Percentiles rank a stretch among this genome's conserved stretches.
Evolutionary conservation across 257 asterid genomes (phyloP).

Genomic region (Nyctanthes arbortristis): DNA sequence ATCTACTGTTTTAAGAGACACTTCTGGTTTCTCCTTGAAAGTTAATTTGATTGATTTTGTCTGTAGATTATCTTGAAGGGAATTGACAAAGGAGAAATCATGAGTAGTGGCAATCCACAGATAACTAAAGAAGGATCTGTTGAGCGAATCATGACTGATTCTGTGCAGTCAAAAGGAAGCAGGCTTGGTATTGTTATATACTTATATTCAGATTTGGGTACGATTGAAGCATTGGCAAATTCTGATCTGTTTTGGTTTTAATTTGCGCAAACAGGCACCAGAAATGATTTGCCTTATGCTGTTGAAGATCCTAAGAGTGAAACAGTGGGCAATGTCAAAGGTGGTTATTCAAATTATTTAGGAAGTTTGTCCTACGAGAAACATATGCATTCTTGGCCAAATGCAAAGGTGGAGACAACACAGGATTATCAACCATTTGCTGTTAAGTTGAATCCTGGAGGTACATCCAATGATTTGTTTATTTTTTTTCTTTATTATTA

Average conservation of each 20-base stretch:
- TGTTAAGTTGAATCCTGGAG: constrained; percentile 31
- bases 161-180: constrained; percentile 58
- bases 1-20: constrained; percentile 1
- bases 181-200: constrained; percentile 51
- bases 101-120: constrained; percentile 85
- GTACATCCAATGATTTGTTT: constrained; percentile 10
- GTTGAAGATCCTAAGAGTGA: constrained; percentile 66
- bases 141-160: constrained; percentile 57
- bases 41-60: constrained; percentile 21
- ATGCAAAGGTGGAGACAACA: constrained; percentile 35
- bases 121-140: constrained; percentile 65
- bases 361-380: constrained; percentile 35
- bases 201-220: background rate
- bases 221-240: background rate
- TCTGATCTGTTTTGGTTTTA: background rate
- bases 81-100: constrained; percentile 82
- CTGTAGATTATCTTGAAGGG: constrained; percentile 73
- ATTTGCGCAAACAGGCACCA: constrained; percentile 45
- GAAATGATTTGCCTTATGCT: constrained; percentile 58
- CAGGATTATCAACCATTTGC: constrained; percentile 31
- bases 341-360: constrained; percentile 27
- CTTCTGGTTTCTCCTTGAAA: background rate
- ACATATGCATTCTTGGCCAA: constrained; percentile 21
- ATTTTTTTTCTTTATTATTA: too few species aligned
- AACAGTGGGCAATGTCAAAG: constrained; percentile 26